Evolutionary conservation across 1,284 basidiomycete species (phyloP).

Genomic region (Cutaneotrichosporon sp.): DNA sequence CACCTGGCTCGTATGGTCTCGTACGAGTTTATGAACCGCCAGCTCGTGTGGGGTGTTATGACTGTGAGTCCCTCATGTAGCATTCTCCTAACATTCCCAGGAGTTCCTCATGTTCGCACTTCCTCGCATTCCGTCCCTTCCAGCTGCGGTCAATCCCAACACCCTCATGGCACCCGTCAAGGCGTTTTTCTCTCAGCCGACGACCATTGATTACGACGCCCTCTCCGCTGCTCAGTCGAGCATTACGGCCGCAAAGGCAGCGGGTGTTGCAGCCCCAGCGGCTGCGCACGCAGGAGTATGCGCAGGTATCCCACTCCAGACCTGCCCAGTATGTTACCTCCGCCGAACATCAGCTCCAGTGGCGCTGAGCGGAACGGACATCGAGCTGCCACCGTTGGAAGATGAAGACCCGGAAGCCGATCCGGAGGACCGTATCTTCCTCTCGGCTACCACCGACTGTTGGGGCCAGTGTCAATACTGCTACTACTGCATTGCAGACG

Average conservation of each 20-base stretch:
- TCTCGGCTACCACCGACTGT: conserved; percentile 45
- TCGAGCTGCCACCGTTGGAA: conserved; percentile 14
- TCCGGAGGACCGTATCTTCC: conserved; percentile 39
- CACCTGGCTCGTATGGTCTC: conserved; percentile 78
- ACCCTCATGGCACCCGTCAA: conserved; percentile 38
- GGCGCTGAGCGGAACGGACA: conserved; percentile 23
- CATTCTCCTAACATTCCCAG: conserved; percentile 50
- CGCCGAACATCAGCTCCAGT: conserved; percentile 25
- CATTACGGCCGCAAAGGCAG: conserved; percentile 15
- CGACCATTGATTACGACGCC: conserved; percentile 29
- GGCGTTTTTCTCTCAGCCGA: conserved; percentile 24
- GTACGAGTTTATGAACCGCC: conserved; percentile 98
- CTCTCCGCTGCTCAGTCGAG: conserved; percentile 4
- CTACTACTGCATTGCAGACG: conserved; percentile 78
- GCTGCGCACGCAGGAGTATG: conserved; percentile 37
- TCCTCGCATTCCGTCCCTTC: conserved; percentile 67
- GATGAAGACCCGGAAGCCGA: conserved; percentile 26
- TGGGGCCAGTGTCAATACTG: conserved; percentile 72
- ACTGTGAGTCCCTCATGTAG: conserved; percentile 62
- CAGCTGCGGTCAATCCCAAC: conserved; percentile 55
- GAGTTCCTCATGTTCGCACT: conserved; percentile 93
- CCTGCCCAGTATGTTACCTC: conserved; percentile 51
- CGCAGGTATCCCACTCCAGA: conserved; percentile 37
- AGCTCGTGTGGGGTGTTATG: conserved; percentile 98
- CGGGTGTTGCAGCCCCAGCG: conserved; percentile 1